Evolutionary conservation across 2,329 filamentous ascomycete genomes (phyloP).

Genomic region (Orbilia quercus): DNA sequence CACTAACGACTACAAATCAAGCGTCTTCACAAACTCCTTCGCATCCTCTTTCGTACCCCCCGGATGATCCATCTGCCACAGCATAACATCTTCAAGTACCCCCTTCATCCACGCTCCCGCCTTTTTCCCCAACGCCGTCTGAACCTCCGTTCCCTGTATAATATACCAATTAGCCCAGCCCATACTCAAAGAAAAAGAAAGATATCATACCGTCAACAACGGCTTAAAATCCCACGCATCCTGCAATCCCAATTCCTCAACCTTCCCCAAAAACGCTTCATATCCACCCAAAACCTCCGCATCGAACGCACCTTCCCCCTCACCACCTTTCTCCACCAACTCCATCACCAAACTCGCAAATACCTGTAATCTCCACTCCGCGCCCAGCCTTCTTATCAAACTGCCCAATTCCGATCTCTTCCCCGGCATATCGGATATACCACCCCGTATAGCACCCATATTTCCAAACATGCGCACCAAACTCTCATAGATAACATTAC

Average conservation of each 20-base stretch:
- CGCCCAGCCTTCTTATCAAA: constrained; percentile 75
- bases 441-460: constrained; percentile 72
- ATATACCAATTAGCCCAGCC: constrained; percentile 68
- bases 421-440: constrained; percentile 61
- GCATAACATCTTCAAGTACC: constrained; percentile 81
- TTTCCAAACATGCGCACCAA: constrained; percentile 74
- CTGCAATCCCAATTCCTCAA: constrained; percentile 67
- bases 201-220: constrained; percentile 60
- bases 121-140: constrained; percentile 74
- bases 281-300: constrained; percentile 67
- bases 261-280: constrained; percentile 67
- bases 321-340: constrained; percentile 63
- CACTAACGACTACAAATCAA: background rate
- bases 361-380: constrained; percentile 77
- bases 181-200: constrained; percentile 62
- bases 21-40: constrained; percentile 38
- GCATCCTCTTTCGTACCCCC: constrained; percentile 69
- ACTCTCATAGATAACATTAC: constrained; percentile 78
- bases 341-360: constrained; percentile 76
- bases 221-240: constrained; percentile 64
- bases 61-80: constrained; percentile 89
- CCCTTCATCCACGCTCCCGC: constrained; percentile 86
- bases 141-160: constrained; percentile 78
- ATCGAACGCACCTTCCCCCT: constrained; percentile 7
- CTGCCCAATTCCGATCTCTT: constrained; percentile 66